Conservation (phyloP, 768 basidiomycete genomes). For the Mrakia frigida region DNA sequence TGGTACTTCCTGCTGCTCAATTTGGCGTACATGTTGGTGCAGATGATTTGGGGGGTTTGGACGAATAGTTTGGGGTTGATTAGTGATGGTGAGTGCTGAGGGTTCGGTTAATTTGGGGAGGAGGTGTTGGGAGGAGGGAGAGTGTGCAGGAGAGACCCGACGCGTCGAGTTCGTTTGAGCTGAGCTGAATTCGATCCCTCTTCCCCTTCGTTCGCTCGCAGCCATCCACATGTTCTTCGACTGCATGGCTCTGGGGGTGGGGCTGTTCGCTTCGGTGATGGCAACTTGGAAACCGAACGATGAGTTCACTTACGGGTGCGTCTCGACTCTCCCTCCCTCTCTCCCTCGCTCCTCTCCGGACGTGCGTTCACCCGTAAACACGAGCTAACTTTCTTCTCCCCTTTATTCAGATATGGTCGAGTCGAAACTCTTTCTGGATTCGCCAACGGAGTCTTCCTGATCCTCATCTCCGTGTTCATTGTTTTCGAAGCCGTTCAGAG, state of each 20-base stretch:
- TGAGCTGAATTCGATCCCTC: background rate
- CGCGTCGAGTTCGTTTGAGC: too few species aligned
- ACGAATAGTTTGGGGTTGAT: constrained; percentile 95
- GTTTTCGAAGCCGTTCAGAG: constrained; percentile 96
- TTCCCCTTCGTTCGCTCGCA: constrained; percentile 40
- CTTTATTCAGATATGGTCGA: constrained; percentile 66
- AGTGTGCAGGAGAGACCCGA: background rate
- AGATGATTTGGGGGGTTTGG: constrained; percentile 77
- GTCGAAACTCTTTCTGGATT: constrained; percentile 98
- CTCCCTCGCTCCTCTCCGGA: background rate
- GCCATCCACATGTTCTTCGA: constrained; percentile 99
- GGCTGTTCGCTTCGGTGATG: constrained; percentile 93
- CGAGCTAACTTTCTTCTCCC: background rate
- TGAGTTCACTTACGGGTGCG: constrained; percentile 88
- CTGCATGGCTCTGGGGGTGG: constrained; percentile 93
- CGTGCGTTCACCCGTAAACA: too few species aligned
- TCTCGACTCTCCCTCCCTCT: constrained; percentile 8
- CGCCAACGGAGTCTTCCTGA: constrained; percentile 90
- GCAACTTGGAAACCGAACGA: constrained; percentile 95
- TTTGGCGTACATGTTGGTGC: constrained; percentile 90
- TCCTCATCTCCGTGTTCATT: constrained; percentile 90
- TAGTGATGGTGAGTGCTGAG: constrained; percentile 86
- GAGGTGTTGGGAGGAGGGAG: too few species aligned
- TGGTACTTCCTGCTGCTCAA: constrained; percentile 96
- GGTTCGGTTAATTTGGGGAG: too few species aligned